Percentiles rank a stretch among this genome's conserved stretches.
phyloP scores from a whole-genome alignment of 2,329 filamentous ascomycete genomes.

The Phoma sp. region DNA sequence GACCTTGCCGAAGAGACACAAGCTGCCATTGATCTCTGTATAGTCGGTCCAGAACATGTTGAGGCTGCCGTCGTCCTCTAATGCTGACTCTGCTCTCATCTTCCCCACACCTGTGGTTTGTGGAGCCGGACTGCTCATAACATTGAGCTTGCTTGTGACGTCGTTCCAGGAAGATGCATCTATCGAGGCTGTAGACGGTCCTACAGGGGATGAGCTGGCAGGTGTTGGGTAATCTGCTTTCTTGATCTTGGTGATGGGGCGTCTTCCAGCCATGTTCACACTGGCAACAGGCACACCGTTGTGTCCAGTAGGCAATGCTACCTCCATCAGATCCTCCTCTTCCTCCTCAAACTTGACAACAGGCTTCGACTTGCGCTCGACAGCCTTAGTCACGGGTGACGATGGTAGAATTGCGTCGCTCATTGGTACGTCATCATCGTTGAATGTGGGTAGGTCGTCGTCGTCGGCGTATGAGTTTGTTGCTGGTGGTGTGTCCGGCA shows the following conservation, averaged over 20 bases:
- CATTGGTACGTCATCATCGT: constrained; percentile 77
- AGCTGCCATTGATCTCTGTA: constrained; percentile 85
- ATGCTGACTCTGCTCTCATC: constrained; percentile 79
- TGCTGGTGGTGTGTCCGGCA: constrained; percentile 51
- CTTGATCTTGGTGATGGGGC: constrained; percentile 75
- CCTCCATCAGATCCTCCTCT: constrained; percentile 85
- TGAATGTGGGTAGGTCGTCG: constrained; percentile 64
- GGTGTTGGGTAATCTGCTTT: constrained; percentile 75
- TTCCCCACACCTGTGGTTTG: constrained; percentile 77
- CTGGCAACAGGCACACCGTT: constrained; percentile 69
- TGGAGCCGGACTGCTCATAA: constrained; percentile 75
- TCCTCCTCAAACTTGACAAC: constrained; percentile 67
- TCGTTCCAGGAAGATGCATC: constrained; percentile 89
- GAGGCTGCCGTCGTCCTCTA: constrained; percentile 92
- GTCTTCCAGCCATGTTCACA: constrained; percentile 84
- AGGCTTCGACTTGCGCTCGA: constrained; percentile 71
- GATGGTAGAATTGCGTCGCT: constrained; percentile 81
- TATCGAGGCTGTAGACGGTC: constrained; percentile 61
- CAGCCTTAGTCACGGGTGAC: constrained; percentile 81
- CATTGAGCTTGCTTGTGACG: constrained; percentile 84
- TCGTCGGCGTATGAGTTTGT: constrained; percentile 56
- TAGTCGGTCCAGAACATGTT: constrained; percentile 98
- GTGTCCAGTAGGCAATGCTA: constrained; percentile 76
- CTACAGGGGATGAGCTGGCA: constrained; percentile 76
- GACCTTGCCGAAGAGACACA: constrained; percentile 96